Base-by-base conservation (phyloP, 2,329 filamentous ascomycete species). In the Lachnellula hyalina region DNA sequence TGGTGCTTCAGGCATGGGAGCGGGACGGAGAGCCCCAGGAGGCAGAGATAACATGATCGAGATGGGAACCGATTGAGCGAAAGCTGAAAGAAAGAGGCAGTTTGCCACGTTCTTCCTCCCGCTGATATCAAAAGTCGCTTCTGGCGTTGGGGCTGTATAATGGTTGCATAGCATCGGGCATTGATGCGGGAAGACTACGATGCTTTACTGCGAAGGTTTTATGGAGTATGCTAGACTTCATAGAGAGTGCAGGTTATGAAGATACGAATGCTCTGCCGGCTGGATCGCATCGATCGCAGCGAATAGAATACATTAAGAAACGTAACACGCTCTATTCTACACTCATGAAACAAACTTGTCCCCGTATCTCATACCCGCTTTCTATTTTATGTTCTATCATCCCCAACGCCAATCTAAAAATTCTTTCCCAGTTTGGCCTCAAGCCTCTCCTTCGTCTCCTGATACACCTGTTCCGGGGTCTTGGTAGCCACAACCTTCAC, bases 401-500 rank as follows among this genome's bases (percentile, higher is more conserved):
- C 36, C 47, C 25, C 19, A 46, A 57, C 38, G 56, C 40, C 40
- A 40, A 42, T 58, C 62, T 68, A 76, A 49, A 78, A 71, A 28
- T 70, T 65, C 54, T 73, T 67, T 38, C 80, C 78, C 46, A 86
- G 69, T 55, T 73, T 74, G 65, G 75, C 71, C 47, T 68, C 70
- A 47, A 86, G 71, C 65, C 75, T 73, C 66, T 72, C 72, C 67
- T 75, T 72, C 1, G 82, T 85, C 51, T 73, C 75, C 61, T 70
- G 68, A 66, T 80, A 84, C 48, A 86, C 83, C 66, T 69, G 79
- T 28, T 89, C 84, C 2, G 89, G 85, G 7, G 74, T 66, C 44
- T 82, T 80, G 25, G 84, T 86, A 32, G 92, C 90, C 65, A 86
- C 78, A 45, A 97, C 80, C 75, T 85, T 89, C 70, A 96, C 82